phyloP scores from a whole-genome alignment of 2,329 filamentous ascomycete genomes.

The Lasiodiplodia theobromae region DNA sequence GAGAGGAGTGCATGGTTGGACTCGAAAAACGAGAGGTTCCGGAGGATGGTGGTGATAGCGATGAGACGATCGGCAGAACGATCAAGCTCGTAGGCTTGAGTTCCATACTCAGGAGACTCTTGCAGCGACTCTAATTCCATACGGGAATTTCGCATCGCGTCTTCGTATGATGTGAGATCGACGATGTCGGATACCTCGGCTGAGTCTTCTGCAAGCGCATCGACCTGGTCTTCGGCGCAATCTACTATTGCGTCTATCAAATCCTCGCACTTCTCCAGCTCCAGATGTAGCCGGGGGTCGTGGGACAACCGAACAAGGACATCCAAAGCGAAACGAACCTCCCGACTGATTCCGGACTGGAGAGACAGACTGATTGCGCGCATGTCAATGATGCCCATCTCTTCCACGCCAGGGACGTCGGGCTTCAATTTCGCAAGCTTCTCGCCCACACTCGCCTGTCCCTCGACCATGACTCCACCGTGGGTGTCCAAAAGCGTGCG shows the following conservation, averaged over 20 bases:
- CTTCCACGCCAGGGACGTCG: conserved; percentile 74
- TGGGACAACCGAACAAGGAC: conserved; percentile 77
- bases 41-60: conserved; percentile 88
- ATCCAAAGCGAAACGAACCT: conserved; percentile 90
- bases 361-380: conserved; percentile 88
- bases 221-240: conserved; percentile 87
- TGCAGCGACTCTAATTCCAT: conserved; percentile 75
- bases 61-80: conserved; percentile 86
- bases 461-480: conserved; percentile 75
- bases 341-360: conserved; percentile 86
- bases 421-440: conserved; percentile 75
- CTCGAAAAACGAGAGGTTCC: conserved; percentile 88
- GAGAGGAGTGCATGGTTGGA: conserved; percentile 79
- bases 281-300: conserved; percentile 68
- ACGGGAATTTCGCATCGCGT: conserved; percentile 80
- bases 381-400: conserved; percentile 89
- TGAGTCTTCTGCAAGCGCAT: conserved; percentile 82
- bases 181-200: conserved; percentile 88
- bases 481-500: conserved; percentile 58
- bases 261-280: conserved; percentile 81
- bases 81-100: conserved; percentile 80
- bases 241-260: conserved; percentile 87
- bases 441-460: conserved; percentile 68
- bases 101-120: conserved; percentile 76
- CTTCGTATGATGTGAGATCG: conserved; percentile 83